Base-by-base conservation (phyloP, 257 asterid species). In the Solanum chiquidenum region DNA sequence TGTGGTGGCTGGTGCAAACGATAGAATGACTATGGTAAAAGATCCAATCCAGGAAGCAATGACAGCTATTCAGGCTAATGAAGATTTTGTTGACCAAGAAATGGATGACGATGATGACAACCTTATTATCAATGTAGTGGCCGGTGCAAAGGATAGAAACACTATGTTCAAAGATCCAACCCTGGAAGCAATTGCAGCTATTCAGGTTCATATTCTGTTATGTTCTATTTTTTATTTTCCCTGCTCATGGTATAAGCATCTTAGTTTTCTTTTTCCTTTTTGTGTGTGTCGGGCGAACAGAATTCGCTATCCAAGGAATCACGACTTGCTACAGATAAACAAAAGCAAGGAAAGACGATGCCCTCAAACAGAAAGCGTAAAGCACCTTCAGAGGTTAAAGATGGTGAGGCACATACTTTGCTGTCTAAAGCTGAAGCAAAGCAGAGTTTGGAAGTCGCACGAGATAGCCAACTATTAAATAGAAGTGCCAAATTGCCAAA, bases 111-210 rank as follows among this genome's bases (percentile, higher is more conserved):
- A 23, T 89, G 99, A 94, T 38, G 98, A 95, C 90, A 87, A 90
- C 90, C 93, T 96, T 64, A 89, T 95, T 38, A 94, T 94, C 69
- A 96, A 96, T 86, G 87, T 96, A 34, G 94, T 92, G 86, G 91
- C 93, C 23, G 83, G 84, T 79, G 62, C 94, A 87, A 90, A 88
- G 34, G 87, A 90, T 85, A 88, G 88, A 86, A 91, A 60, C 86
- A 74, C 86, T 84, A 77, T 72, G 21, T 88, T 91, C 88, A 91
- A 88, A 90, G 90, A 91, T 87, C 88, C 91, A 89, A 87, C 88
- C 73, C 88, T 73, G 83, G 90, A 86, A 90, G 37, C 90, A 84
- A 77, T 76, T 83, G 84, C 87, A 86, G 79, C 55, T 77, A 83
- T 89, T 86, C 92, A 92, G 98, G 97, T 95, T 44, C 64, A 7